phyloP scores from a whole-genome alignment of 257 asterid genomes.

The Paulownia fortunei region DNA sequence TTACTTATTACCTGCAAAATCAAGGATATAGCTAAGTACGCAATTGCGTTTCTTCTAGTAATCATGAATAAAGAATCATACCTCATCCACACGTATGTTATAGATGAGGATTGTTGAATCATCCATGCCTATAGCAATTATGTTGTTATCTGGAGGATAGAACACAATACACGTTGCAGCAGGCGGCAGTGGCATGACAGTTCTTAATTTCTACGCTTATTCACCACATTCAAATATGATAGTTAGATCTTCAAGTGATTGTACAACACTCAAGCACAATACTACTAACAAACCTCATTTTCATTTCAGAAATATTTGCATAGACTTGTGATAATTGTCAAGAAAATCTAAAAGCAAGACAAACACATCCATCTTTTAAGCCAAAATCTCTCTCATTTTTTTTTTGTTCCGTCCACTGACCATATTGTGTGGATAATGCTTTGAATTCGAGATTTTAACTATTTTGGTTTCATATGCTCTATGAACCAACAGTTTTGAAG shows the following conservation, averaged over 20 bases:
- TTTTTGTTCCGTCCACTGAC: too few species aligned
- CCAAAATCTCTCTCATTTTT: too few species aligned
- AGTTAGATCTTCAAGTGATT: conserved; percentile 9
- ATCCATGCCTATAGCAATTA: conserved; percentile 70
- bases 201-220: conserved; percentile 55
- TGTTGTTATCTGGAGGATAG: conserved; percentile 78
- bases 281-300: not conserved
- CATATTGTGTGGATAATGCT: too few species aligned
- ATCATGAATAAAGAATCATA: conserved; percentile 13
- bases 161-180: conserved; percentile 67
- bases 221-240: conserved; percentile 26
- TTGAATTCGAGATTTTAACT: not conserved
- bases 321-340: too few species aligned
- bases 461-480: not conserved
- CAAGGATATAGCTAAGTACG: not conserved
- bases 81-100: conserved; percentile 64
- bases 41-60: not conserved
- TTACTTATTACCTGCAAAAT: conserved; percentile 50
- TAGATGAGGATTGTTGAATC: conserved; percentile 68
- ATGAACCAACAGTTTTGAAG: not conserved
- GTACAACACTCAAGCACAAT: not conserved
- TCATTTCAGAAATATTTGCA: not conserved
- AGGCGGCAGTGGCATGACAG: conserved; percentile 56
- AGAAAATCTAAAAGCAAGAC: too few species aligned
- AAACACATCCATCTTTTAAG: too few species aligned